Conservation (phyloP, 805 yeast species). For the Metschnikowia anglica region DNA sequence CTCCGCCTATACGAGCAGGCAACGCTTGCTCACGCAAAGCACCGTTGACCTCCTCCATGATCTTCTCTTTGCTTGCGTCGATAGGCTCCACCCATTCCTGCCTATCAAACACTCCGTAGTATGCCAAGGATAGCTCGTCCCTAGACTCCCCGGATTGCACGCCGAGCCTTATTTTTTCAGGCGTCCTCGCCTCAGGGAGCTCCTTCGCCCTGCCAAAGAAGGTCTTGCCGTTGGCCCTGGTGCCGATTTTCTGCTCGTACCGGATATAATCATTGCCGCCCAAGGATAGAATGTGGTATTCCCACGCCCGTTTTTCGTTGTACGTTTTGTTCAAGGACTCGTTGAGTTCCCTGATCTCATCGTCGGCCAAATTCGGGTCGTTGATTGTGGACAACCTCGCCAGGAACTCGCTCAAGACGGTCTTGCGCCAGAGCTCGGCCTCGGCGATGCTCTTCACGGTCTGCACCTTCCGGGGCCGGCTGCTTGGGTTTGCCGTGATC, state of each 20-base stretch:
- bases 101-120: constrained; percentile 46
- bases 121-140: constrained; percentile 21
- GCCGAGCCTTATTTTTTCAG: constrained; percentile 8
- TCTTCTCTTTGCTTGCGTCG: constrained; percentile 4
- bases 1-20: not conserved
- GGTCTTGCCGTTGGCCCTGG: constrained; percentile 51
- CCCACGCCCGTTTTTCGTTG: constrained; percentile 76
- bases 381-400: constrained; percentile 59
- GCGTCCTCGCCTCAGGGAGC: constrained; percentile 60
- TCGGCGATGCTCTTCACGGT: constrained; percentile 54
- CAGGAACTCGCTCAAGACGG: constrained; percentile 63
- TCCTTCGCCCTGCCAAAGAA: constrained; percentile 86
- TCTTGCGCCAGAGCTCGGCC: constrained; percentile 69
- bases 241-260: constrained; percentile 26
- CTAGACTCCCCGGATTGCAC: too few species aligned
- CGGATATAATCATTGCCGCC: constrained; percentile 71
- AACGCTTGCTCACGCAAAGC: constrained; percentile 14
- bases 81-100: constrained; percentile 2
- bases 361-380: constrained; percentile 54
- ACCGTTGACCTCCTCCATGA: constrained; percentile 16
- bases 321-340: constrained; percentile 68
- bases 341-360: constrained; percentile 68
- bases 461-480: constrained; percentile 61
- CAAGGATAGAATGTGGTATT: constrained; percentile 61
- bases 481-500: constrained; percentile 51